Base-by-base conservation (phyloP, 2,329 filamentous ascomycete genomes). In the Raffaelea ambrosiae region DNA sequence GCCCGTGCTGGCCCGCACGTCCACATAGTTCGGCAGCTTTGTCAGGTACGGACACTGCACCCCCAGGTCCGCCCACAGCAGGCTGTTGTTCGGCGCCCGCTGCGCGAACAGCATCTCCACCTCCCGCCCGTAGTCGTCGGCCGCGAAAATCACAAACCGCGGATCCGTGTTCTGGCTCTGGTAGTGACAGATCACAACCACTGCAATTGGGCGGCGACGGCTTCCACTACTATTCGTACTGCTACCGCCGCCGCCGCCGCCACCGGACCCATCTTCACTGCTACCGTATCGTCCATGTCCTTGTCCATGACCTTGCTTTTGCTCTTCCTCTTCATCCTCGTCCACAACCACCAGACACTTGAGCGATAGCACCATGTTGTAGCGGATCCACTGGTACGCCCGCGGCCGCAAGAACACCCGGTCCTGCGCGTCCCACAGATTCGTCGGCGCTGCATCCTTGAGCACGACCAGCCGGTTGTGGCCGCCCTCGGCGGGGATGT, bases 401-500 rank as follows among this genome's bases (percentile, higher is more conserved):
- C 50, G 45, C 26, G 51, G 51, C 5, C 51, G 40, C 23, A 52
- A 18, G 43, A 52, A 52, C 8, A 52, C 13, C 2, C 48, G 46
- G 41, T 52, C 51, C 18, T 40, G 46, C 21, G 46, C 46, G 19
- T 52, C 51, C 51, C 51, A 52, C 11, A 52, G 41, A 19, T 46
- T 29, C 14, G 40, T 42, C 16, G 51, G 51, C 9, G 46, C 40
- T 3, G 46, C 46, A 22, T 48, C 48, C 18, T 38, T 46, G 19
- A 52, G 19, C 11, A 11, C 7, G n/a, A 50, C 20, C 23, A 22
- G 26, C 4, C 13, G 3, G 22, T 49, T 49, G 21, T 4, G 16
- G 5, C 13, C 9, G 18, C 41, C 35, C 8, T 38, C 14, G 26
- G 26, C 13, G 8, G 35, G 35, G 13, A 38, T 7, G 16, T 38